Base-by-base conservation (phyloP, 148 eudicot genomes). In the Hydrangea macrophylla region DNA sequence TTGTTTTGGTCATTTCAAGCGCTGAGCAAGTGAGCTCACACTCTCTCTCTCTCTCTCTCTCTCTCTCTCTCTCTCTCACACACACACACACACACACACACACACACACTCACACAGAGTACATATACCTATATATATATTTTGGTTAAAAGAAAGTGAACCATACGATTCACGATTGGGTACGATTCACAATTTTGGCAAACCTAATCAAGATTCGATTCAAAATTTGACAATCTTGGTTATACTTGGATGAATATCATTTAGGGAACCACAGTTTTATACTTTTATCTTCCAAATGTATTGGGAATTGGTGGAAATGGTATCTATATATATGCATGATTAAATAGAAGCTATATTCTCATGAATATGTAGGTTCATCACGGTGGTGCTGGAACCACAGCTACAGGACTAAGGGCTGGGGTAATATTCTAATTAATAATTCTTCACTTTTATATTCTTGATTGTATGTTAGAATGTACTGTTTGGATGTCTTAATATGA, bases 331-430 rank as follows among this genome's bases (percentile, higher is more conserved):
- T 54, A 23, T 23, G 0, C n/a, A 35, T 45, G 4, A 36, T 31
- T 64, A 54, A 48, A 48, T 20, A 33, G 40, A 55, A 51, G 54
- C 1, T 5, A 20, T 54, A 36, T 36, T 63, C 12, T 42, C 61
- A 30, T 71, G 0, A 67, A 55, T 63, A 30, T 63, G 55, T 40
- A 72, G 75, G 75, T 72, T 35, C 8, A 94, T 69, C 98, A 94
- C 77, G 98, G 98, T 42, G 98, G 98, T 54, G 98, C 92, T 42
- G 98, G 97, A 73, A 94, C 98, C 48, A 94, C 96, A 50, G 98
- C 98, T 58, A 86, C 88, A 63, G 96, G 98, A 75, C 82, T 94
- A 40, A 85, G 78, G 77, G 92, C 97, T 67, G 98, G 97, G 88
- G 98, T 94, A 88, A 75, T 40, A 58, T 22, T 67, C 40, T 20